Evolutionary conservation across 805 yeast genomes (phyloP).

Genomic region (Wickerhamomyces canadensis): DNA sequence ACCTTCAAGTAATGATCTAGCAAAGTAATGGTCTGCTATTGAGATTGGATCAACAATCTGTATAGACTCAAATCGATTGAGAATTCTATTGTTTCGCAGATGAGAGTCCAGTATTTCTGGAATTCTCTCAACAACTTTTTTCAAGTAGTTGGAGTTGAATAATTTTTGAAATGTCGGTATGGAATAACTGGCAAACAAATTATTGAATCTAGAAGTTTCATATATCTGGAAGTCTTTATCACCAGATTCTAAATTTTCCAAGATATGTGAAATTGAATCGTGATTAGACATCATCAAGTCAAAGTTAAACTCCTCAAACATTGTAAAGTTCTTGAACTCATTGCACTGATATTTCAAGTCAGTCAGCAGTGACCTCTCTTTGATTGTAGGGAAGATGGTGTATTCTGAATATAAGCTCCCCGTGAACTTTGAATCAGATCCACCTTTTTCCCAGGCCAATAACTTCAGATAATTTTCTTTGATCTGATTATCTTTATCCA

Average conservation of each 20-base stretch:
- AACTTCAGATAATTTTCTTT: slow-evolving; percentile 17
- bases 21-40: slow-evolving; percentile 15
- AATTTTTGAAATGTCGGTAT: slow-evolving; percentile 8
- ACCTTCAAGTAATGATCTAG: slow-evolving; percentile 4
- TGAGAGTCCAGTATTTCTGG: slow-evolving; percentile 13
- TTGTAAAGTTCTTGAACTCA: neutral
- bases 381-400: slow-evolving; percentile 8
- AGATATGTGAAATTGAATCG: slow-evolving; percentile 3
- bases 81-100: slow-evolving; percentile 5
- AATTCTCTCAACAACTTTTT: slow-evolving; percentile 6
- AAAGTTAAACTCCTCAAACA: slow-evolving; percentile 9
- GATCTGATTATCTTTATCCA: slow-evolving; percentile 8
- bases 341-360: slow-evolving; percentile 2
- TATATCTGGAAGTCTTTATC: slow-evolving; percentile 10
- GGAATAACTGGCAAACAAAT: slow-evolving; percentile 16
- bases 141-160: slow-evolving; percentile 12
- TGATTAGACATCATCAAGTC: slow-evolving; percentile 10
- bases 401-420: slow-evolving; percentile 13
- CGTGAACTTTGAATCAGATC: neutral
- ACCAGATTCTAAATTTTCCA: slow-evolving; percentile 7
- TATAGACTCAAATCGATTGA: slow-evolving; percentile 6
- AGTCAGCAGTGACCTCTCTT: neutral
- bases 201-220: slow-evolving; percentile 5
- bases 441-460: slow-evolving; percentile 13
- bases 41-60: slow-evolving; percentile 15